Conservation (phyloP, 768 basidiomycete species). For the Strobilomyces dryophilus region DNA sequence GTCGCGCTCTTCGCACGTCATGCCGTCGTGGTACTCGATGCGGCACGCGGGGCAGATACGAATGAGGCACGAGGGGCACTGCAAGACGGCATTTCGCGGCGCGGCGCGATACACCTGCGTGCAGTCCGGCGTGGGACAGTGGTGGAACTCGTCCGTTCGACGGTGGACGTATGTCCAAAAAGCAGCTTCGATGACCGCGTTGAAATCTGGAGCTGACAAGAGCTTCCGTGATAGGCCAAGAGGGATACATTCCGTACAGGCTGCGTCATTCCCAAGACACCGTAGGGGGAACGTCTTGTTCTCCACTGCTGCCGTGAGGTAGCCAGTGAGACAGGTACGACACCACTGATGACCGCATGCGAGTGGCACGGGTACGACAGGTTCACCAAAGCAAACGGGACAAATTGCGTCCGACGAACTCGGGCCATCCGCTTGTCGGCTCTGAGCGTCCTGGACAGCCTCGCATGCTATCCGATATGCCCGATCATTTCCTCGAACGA, state of each 20-base stretch:
- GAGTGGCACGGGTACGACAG: conserved; percentile 47
- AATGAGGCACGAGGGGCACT: conserved; percentile 67
- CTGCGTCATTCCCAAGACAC: conserved; percentile 64
- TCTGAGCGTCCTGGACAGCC: conserved; percentile 38
- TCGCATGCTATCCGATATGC: conserved; percentile 34
- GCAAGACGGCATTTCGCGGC: conserved; percentile 46
- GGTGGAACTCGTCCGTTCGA: conserved; percentile 58
- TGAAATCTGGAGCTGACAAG: conserved; percentile 50
- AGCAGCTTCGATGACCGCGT: conserved; percentile 52
- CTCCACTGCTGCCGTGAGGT: conserved; percentile 54
- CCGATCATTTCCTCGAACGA: conserved; percentile 52
- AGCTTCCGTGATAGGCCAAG: conserved; percentile 46
- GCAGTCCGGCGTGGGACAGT: conserved; percentile 80
- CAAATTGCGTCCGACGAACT: conserved; percentile 36
- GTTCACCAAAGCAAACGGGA: conserved; percentile 67
- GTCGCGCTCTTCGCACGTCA: conserved; percentile 58
- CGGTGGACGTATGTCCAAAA: conserved; percentile 59
- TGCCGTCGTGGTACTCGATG: conserved; percentile 58
- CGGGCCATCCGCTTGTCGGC: conserved; percentile 27
- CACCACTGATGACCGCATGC: conserved; percentile 71
- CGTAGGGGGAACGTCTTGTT: conserved; percentile 63
- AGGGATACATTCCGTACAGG: conserved; percentile 55
- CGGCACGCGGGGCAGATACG: conserved; percentile 67
- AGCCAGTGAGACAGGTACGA: conserved; percentile 53
- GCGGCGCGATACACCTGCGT: conserved; percentile 64